Evolutionary conservation across 2,329 filamentous ascomycete species (phyloP).

Genomic region (Ophiognomonia clavigignenti-juglandacearum): DNA sequence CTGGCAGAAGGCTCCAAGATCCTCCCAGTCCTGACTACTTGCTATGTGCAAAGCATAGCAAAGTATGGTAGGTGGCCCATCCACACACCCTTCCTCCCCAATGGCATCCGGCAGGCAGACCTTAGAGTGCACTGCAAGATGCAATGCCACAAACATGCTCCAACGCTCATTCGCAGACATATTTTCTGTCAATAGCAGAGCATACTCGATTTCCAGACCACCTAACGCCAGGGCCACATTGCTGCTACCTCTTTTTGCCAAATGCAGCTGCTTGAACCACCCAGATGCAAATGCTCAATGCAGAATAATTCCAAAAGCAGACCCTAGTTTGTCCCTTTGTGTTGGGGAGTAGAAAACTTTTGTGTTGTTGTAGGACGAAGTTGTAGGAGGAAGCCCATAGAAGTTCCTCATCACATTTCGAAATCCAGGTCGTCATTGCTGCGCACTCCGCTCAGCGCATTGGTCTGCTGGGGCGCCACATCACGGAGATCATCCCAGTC

Average conservation of each 20-base stretch:
- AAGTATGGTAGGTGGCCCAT: too few species aligned
- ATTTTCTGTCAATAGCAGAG: slow-evolving; percentile 5
- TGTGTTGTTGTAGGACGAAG: not conserved
- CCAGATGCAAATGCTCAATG: slow-evolving; percentile 19
- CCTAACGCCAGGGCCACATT: slow-evolving; percentile 15
- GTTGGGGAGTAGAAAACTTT: slow-evolving; percentile 1
- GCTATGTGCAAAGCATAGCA: too few species aligned
- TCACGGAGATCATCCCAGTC: slow-evolving; percentile 58
- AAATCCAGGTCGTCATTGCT: slow-evolving; percentile 62
- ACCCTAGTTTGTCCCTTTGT: slow-evolving; percentile 8
- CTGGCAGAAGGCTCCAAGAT: too few species aligned
- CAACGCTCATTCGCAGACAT: slow-evolving; percentile 2
- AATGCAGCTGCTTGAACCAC: slow-evolving; percentile 17
- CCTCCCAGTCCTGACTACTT: too few species aligned
- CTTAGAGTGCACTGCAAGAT: too few species aligned
- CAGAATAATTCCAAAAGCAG: slow-evolving; percentile 14
- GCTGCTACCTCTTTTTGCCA: slow-evolving; percentile 15
- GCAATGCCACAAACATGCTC: slow-evolving; percentile 3
- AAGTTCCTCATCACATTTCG: slow-evolving; percentile 46
- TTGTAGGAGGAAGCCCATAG: not conserved
- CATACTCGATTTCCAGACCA: slow-evolving; percentile 13
- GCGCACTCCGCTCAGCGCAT: slow-evolving; percentile 62
- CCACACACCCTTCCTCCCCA: too few species aligned
- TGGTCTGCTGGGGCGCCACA: slow-evolving; percentile 44
- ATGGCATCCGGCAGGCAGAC: too few species aligned